A percentile compares a stretch with the other conserved stretches of the same genome.
phyloP scores from a whole-genome alignment of 148 eudicot species.

The Rhododendron simsii region DNA sequence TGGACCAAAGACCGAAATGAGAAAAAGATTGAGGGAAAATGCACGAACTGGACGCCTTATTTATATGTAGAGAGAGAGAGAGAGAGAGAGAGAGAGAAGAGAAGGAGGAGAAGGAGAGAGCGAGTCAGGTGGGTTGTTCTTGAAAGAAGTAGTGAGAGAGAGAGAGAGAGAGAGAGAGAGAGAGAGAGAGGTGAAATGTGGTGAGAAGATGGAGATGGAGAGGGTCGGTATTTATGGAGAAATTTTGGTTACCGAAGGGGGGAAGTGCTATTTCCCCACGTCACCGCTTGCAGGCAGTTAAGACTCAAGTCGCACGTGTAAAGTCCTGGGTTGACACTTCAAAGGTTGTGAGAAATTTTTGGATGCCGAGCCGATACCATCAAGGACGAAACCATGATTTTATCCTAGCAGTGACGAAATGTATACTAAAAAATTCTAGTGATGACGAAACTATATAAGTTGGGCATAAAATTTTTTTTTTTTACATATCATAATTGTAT shows the following conservation, averaged over 20 bases:
- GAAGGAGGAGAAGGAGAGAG: background rate
- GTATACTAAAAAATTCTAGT: too few species aligned
- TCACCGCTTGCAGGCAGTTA: slow-evolving; percentile 3
- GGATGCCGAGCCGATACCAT: too few species aligned
- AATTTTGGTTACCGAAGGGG: too few species aligned
- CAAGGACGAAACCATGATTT: too few species aligned
- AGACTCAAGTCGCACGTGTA: background rate
- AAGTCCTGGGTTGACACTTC: too few species aligned
- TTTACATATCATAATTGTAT: too few species aligned
- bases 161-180: background rate
- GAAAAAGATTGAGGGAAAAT: background rate
- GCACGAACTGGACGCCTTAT: background rate
- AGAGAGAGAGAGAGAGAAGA: too few species aligned
- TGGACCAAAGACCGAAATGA: background rate
- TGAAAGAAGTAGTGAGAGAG: background rate
- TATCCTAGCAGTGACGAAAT: too few species aligned
- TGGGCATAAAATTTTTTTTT: too few species aligned
- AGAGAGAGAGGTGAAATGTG: background rate
- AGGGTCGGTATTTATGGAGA: background rate
- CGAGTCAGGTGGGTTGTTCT: slow-evolving; percentile 8
- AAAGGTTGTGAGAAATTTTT: too few species aligned
- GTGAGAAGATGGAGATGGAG: background rate
- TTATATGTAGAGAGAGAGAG: background rate
- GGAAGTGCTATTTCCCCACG: slow-evolving; percentile 14
- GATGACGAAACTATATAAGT: too few species aligned